Conservation (phyloP, 2,329 filamentous ascomycete species). For the Elsinoe fawcettii region DNA sequence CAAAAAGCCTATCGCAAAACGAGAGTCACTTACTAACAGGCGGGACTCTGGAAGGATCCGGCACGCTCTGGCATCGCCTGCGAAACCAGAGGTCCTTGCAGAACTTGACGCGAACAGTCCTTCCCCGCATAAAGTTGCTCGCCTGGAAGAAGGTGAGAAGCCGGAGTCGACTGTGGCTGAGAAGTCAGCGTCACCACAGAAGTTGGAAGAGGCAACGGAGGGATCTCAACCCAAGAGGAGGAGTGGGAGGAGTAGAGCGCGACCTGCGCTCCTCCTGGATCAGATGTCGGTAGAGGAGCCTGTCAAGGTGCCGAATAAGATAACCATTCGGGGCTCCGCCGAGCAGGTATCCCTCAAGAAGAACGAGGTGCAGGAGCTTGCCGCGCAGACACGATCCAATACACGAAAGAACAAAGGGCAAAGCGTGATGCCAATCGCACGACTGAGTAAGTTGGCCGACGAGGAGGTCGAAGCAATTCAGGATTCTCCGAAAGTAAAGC, state of each 20-base stretch:
- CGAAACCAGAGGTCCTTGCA: slow-evolving; percentile 33
- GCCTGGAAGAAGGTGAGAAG: background rate
- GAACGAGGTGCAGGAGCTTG: slow-evolving; percentile 42
- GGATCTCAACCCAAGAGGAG: slow-evolving; percentile 2
- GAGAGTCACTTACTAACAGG: slow-evolving; percentile 39
- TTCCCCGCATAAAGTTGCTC: slow-evolving; percentile 27
- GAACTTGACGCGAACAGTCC: slow-evolving; percentile 43
- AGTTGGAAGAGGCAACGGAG: slow-evolving; percentile 13
- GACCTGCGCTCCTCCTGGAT: slow-evolving; percentile 11
- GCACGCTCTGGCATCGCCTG: slow-evolving; percentile 40
- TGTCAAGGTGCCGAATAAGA: slow-evolving; percentile 31
- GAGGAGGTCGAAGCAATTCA: slow-evolving; percentile 21
- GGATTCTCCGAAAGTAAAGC: slow-evolving; percentile 17
- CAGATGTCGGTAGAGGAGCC: slow-evolving; percentile 8
- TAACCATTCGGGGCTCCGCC: slow-evolving; percentile 37
- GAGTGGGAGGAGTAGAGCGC: slow-evolving; percentile 13
- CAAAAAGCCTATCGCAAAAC: slow-evolving; percentile 33
- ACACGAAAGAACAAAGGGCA: slow-evolving; percentile 45
- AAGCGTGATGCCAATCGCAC: slow-evolving; percentile 36
- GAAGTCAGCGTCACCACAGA: slow-evolving; percentile 15
- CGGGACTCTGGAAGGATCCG: slow-evolving; percentile 42
- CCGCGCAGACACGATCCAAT: slow-evolving; percentile 39
- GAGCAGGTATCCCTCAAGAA: slow-evolving; percentile 41
- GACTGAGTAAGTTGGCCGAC: slow-evolving; percentile 35
- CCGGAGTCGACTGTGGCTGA: background rate